A percentile compares a stretch with the other conserved stretches of the same genome.
Conservation (phyloP, 768 basidiomycete genomes). For the Russula foetens region DNA sequence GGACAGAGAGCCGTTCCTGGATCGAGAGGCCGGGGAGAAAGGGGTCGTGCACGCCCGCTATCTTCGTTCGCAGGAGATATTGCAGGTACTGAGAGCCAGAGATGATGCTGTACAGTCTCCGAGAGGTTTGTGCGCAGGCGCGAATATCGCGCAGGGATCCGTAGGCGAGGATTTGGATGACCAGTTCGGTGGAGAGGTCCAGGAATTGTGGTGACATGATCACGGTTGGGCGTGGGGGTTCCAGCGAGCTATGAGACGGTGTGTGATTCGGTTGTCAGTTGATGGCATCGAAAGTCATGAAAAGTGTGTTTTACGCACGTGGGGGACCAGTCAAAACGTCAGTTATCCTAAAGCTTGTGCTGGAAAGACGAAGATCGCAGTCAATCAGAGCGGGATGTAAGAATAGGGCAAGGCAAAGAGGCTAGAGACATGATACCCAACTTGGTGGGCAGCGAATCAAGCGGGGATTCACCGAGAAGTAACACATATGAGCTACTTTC, state of each 20-base stretch:
- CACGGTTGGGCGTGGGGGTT: background rate
- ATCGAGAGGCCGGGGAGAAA: constrained; percentile 3
- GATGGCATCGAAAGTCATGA: background rate
- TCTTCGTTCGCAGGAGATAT: constrained; percentile 10
- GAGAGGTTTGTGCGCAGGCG: constrained; percentile 8
- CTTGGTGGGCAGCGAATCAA: background rate
- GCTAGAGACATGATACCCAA: background rate
- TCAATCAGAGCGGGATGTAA: background rate
- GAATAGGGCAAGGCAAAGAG: background rate
- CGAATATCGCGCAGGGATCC: constrained; percentile 9
- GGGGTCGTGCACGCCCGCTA: constrained; percentile 11
- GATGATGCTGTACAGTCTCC: constrained; percentile 6
- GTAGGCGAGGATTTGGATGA: constrained; percentile 13
- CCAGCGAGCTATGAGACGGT: background rate
- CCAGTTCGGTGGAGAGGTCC: constrained; percentile 14
- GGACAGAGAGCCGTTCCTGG: constrained; percentile 4
- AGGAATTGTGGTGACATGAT: constrained; percentile 12
- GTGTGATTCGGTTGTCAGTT: background rate
- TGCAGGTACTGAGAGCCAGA: constrained; percentile 10
- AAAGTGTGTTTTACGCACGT: constrained; percentile 1
- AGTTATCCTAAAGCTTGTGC: background rate
- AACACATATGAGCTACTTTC: background rate
- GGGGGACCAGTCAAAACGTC: background rate
- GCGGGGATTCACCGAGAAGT: background rate
- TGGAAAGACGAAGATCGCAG: background rate